Evolutionary conservation across 2,329 filamentous ascomycete species (phyloP), one percentile per base, ranked within the genome.

Genomic region (Calonectria fujianensis): DNA sequence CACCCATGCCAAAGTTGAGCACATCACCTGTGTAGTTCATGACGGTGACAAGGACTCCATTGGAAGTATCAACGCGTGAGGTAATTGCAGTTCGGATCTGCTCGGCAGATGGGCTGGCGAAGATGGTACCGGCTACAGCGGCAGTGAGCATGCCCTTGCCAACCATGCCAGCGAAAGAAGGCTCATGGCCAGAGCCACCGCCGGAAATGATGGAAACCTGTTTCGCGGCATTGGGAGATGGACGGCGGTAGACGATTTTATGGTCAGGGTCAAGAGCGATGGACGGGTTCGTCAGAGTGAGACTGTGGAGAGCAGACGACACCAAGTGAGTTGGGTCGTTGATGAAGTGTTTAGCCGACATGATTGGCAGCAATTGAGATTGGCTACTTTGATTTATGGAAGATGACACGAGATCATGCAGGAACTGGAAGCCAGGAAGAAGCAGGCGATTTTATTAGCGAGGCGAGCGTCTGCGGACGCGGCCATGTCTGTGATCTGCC

Each of bases 11-110:
- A 83, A 98, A 98, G 86, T 98, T 97, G 79, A 98, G 90, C 69
- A 98, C 91, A 83, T 96, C 94, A 48, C 94, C 94, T 1, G 95
- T 98, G 85, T 98, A 98, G 85, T 98, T 98, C 95, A 98, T 98
- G 37, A 98, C 94, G 8, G 96, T 93, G n/a, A 98, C 94, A 51
- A 98, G 85, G 1, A 98, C 94, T 31, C 96, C 96, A 75, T 91
- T 90, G 57, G 90, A 89, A 4, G 90, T 90, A 75, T 94, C 92
- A 4, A 98, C 94, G 27, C 94, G 90, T 52, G 92, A 90, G 82
- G 93, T 91, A 69, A 97, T 93, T 74, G 93, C 95, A 78, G 91
- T 89, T 70, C 95, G 91, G 70, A 98, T 93, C 86, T 98, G 96
- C 85, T 97, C 93, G 0, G 95, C 93, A 8, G 91, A 93, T 0